Evolutionary conservation across 148 eudicot genomes (phyloP).

Genomic region (Talinum fruticosum): DNA sequence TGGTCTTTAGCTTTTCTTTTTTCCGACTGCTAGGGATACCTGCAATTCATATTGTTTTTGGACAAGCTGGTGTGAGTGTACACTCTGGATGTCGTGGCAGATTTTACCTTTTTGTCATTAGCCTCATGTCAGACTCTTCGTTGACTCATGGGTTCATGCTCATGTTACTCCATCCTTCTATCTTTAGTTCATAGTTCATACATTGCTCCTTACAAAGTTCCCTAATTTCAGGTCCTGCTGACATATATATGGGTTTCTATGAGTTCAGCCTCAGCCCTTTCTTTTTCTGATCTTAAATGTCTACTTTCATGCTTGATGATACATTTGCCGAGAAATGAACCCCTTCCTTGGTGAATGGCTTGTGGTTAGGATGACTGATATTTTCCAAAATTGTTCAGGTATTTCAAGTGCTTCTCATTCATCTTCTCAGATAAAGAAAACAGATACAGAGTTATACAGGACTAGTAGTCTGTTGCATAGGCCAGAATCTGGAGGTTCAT

Average conservation of each 20-base stretch:
- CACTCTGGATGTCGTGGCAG: neutral
- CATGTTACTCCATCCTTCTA: neutral
- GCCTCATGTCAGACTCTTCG: neutral
- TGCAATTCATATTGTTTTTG: neutral
- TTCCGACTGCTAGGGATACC: neutral
- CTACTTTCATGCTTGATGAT: neutral
- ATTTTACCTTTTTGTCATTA: neutral
- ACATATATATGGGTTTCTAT: neutral
- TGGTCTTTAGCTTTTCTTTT: too few species aligned
- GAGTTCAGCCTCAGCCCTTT: neutral
- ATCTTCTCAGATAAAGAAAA: conserved; percentile 43
- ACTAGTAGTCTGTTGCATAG: conserved; percentile 31
- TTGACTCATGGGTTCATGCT: neutral
- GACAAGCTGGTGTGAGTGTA: neutral
- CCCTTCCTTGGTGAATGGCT: neutral
- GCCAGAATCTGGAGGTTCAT: conserved; percentile 33
- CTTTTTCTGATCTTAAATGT: neutral
- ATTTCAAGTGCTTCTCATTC: conserved; percentile 33
- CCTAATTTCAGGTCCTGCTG: neutral
- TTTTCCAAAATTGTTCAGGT: conserved; percentile 20
- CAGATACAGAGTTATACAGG: conserved; percentile 38
- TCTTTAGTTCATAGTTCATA: neutral
- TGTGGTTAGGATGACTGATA: neutral
- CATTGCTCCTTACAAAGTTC: neutral
- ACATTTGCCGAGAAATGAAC: neutral